Evolutionary conservation across 345 rosid genomes (phyloP).

Genomic region (Aquilaria malaccensis): DNA sequence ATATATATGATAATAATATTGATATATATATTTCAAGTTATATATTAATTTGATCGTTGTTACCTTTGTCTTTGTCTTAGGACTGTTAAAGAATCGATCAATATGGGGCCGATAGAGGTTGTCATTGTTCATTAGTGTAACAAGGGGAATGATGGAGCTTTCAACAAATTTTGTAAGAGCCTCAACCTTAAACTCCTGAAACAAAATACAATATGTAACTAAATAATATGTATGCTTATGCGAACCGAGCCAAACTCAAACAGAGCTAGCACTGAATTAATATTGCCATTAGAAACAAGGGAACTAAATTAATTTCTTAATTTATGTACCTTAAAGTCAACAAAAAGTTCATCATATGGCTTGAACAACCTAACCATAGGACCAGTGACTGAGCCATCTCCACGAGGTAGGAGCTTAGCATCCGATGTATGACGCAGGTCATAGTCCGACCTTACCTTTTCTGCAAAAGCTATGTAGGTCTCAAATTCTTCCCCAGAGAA

Average conservation of each 20-base stretch:
- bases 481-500: slow-evolving; percentile 84
- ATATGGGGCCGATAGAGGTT: slow-evolving; percentile 74
- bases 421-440: slow-evolving; percentile 79
- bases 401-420: slow-evolving; percentile 87
- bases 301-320: neutral
- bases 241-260: neutral
- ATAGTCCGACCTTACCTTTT: slow-evolving; percentile 81
- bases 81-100: slow-evolving; percentile 63
- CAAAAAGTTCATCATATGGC: slow-evolving; percentile 89
- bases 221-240: neutral
- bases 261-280: neutral
- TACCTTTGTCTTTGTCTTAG: slow-evolving; percentile 56
- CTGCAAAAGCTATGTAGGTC: slow-evolving; percentile 58
- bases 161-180: slow-evolving; percentile 76
- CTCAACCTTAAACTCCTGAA: slow-evolving; percentile 70
- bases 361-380: slow-evolving; percentile 88
- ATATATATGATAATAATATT: too few species aligned
- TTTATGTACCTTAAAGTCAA: slow-evolving; percentile 61
- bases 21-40: too few species aligned
- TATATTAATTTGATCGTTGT: too few species aligned
- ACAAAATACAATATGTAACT: slow-evolving; percentile 3
- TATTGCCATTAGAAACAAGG: neutral
- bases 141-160: slow-evolving; percentile 60
- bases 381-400: slow-evolving; percentile 72
- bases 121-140: slow-evolving; percentile 68